Conservation (phyloP, 2,329 filamentous ascomycete species). For the Dactylonectria estremocensis region DNA sequence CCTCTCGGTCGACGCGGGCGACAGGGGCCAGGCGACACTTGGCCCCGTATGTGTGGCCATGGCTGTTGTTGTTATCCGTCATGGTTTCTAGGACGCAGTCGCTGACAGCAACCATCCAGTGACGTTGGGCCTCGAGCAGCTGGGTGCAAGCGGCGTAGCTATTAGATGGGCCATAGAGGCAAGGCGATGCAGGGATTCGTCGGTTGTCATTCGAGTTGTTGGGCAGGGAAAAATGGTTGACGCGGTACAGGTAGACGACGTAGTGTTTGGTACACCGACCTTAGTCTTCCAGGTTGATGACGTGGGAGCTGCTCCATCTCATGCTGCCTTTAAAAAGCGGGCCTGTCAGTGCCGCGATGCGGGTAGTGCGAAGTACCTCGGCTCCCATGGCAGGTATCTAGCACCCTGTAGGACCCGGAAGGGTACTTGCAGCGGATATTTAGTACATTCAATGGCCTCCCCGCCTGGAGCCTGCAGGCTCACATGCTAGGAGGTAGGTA, state of each 20-base stretch:
- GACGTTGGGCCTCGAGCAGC: conserved; percentile 34
- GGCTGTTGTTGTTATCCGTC: conserved; percentile 30
- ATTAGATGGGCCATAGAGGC: conserved; percentile 41
- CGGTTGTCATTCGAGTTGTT: conserved; percentile 21
- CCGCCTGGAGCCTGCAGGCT: conserved; percentile 1
- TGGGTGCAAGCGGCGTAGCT: conserved; percentile 30
- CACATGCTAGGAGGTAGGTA: too few relatives aligned
- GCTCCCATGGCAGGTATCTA: background rate
- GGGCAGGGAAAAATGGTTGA: conserved; percentile 10
- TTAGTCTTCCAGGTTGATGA: conserved; percentile 28
- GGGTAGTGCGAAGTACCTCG: conserved; percentile 8
- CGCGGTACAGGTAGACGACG: conserved; percentile 12
- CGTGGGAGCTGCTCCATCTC: conserved; percentile 28
- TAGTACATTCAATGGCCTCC: background rate
- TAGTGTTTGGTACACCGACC: conserved; percentile 28
- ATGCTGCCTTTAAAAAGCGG: conserved; percentile 26
- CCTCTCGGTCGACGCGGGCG: conserved; percentile 55
- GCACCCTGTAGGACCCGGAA: background rate
- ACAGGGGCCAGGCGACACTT: conserved; percentile 71
- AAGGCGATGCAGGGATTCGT: conserved; percentile 17
- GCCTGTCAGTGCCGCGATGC: background rate
- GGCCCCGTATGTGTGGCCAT: conserved; percentile 71
- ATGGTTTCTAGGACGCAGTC: conserved; percentile 33
- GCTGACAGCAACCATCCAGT: conserved; percentile 28
- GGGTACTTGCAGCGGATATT: background rate